Evolutionary conservation across 371 early-diverging fungal species (phyloP).

Genomic region (Mortierella sp.): DNA sequence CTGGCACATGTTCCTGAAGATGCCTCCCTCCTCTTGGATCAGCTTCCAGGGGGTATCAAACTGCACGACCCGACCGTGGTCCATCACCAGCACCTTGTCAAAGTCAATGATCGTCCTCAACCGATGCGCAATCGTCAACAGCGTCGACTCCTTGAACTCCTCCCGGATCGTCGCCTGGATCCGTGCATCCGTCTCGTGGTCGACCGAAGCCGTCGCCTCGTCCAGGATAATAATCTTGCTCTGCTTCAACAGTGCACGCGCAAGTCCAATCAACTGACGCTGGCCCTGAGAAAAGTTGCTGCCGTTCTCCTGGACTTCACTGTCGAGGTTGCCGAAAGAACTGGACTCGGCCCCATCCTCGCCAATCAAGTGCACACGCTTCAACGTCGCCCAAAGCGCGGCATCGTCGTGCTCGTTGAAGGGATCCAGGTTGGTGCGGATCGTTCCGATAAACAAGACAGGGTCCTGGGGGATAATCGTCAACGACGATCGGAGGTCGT

Average conservation of each 20-base stretch:
- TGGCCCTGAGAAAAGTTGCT: constrained; percentile 90
- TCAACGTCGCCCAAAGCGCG: constrained; percentile 82
- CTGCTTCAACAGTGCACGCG: constrained; percentile 85
- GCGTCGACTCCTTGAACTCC: constrained; percentile 72
- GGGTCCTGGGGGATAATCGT: constrained; percentile 74
- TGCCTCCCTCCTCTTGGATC: constrained; percentile 65
- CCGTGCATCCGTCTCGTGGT: constrained; percentile 73
- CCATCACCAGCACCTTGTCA: constrained; percentile 88
- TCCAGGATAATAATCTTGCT: constrained; percentile 87
- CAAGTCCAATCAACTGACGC: constrained; percentile 88
- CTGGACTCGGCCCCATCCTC: constrained; percentile 62
- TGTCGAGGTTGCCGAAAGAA: constrained; percentile 68
- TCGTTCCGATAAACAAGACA: constrained; percentile 67
- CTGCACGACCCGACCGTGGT: constrained; percentile 85
- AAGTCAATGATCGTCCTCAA: constrained; percentile 91
- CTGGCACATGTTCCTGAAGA: constrained; percentile 77
- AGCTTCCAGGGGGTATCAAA: constrained; percentile 75
- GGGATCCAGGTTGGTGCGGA: constrained; percentile 85
- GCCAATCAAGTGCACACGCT: constrained; percentile 73
- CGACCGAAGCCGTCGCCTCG: constrained; percentile 88
- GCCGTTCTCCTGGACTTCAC: constrained; percentile 79
- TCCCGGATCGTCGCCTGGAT: constrained; percentile 87
- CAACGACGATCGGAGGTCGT: constrained; percentile 68
- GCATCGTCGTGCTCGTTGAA: constrained; percentile 76
- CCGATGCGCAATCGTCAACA: constrained; percentile 85